phyloP scores from a whole-genome alignment of 169 alveolate genomes.

The Plasmodium cynomolgi region DNA sequence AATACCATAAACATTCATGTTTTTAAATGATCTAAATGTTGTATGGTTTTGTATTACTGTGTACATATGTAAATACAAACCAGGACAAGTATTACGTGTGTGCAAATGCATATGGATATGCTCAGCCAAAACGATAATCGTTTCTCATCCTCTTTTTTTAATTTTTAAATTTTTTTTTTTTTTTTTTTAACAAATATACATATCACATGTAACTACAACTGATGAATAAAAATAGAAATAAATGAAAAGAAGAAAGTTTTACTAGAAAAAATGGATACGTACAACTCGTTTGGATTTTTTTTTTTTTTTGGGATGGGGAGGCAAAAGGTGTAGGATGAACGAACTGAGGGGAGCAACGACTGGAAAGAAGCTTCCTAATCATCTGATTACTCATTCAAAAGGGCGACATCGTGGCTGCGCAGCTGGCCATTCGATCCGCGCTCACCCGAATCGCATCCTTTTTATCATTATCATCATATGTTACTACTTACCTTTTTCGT shows the following conservation, averaged over 20 bases:
- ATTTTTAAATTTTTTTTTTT: neutral
- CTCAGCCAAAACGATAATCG: neutral
- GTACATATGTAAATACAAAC: neutral
- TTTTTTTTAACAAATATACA: neutral
- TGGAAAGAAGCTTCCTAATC: neutral
- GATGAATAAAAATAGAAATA: neutral
- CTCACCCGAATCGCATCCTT: neutral
- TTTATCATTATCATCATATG: neutral
- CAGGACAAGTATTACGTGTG: neutral
- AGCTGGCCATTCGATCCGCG: neutral
- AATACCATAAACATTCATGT: neutral
- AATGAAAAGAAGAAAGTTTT: neutral
- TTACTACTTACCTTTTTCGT: neutral
- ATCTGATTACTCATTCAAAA: neutral
- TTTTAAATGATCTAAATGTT: neutral
- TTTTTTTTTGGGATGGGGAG: neutral
- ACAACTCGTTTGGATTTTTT: neutral
- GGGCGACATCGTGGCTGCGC: neutral
- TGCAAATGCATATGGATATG: neutral
- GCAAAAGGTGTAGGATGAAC: neutral
- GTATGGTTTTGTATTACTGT: neutral
- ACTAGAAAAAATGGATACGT: neutral
- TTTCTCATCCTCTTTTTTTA: neutral
- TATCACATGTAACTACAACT: neutral
- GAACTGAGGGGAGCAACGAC: neutral